Conservation (phyloP, 495 filamentous ascomycete species). For the Penicillium diatomitis region DNA sequence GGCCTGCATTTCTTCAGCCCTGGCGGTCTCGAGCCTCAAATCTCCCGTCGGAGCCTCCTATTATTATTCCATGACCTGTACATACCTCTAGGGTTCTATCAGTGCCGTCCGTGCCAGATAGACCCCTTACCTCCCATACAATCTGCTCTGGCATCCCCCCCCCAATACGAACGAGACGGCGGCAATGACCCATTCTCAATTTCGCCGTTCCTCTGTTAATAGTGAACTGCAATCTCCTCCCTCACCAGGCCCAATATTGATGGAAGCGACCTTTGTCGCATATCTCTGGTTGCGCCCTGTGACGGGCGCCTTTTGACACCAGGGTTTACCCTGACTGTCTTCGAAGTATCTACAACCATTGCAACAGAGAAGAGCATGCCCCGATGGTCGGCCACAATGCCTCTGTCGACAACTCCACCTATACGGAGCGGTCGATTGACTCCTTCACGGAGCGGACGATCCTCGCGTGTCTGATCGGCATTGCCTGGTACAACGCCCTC, state of each 20-base stretch:
- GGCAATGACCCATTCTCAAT: too few relatives aligned
- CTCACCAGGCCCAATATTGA: too few relatives aligned
- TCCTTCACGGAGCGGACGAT: slow-evolving; percentile 10
- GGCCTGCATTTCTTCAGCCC: too few relatives aligned
- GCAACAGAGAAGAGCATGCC: slow-evolving; percentile 9
- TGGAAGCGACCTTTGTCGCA: too few relatives aligned
- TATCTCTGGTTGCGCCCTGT: too few relatives aligned
- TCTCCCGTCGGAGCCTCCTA: slow-evolving; percentile 2
- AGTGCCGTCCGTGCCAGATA: slow-evolving; percentile 2
- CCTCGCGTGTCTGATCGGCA: slow-evolving; percentile 29
- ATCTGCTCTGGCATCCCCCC: too few relatives aligned
- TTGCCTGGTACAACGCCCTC: slow-evolving; percentile 41
- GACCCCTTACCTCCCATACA: neutral
- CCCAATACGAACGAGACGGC: too few relatives aligned
- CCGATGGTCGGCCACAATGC: slow-evolving; percentile 14
- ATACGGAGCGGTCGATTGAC: slow-evolving; percentile 17
- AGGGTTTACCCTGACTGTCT: too few relatives aligned
- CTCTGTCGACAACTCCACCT: slow-evolving; percentile 6
- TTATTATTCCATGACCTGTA: neutral
- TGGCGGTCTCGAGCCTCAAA: neutral
- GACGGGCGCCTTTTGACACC: neutral
- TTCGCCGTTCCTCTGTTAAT: too few relatives aligned
- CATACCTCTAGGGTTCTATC: slow-evolving; percentile 2
- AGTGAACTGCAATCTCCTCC: too few relatives aligned
- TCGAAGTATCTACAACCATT: too few relatives aligned